These are phyloP conservation scores for Triticum urartu DNA, from an alignment of 176 grass and related monocot species.

Conservation along the genomic window DNA sequence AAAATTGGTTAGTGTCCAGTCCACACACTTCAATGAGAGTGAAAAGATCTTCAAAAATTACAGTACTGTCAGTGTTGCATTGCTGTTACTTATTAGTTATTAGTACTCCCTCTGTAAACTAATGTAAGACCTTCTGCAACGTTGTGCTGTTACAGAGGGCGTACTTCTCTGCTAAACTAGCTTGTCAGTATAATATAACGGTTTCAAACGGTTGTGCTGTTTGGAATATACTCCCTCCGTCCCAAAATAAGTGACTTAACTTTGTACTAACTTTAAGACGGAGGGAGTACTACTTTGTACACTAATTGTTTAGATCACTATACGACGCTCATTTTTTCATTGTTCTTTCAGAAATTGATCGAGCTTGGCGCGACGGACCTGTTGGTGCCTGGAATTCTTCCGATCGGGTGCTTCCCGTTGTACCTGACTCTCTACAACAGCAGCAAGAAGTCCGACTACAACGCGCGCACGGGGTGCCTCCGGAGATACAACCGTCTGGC, in stretches of 20 bases:
- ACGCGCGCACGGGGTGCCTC: constrained; percentile 67
- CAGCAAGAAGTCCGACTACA: constrained; percentile 63
- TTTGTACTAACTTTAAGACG: no score
- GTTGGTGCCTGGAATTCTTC: constrained; percentile 74
- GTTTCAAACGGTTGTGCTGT: no score
- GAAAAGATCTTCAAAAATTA: background rate
- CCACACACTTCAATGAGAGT: background rate
- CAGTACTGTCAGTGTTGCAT: background rate
- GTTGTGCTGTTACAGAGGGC: no score
- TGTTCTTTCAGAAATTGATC: constrained; percentile 59
- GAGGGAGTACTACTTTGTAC: no score
- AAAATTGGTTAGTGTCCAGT: constrained; percentile 13
- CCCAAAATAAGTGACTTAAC: no score
- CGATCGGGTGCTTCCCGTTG: constrained; percentile 82
- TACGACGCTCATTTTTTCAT: background rate
- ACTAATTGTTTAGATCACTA: no score
- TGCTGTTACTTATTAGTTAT: background rate
- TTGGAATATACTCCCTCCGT: no score
- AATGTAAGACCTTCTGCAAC: no score
- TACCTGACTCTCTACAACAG: constrained; percentile 84
- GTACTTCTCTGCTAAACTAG: background rate
- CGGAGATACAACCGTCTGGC: constrained; percentile 78
- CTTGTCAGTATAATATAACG: no score
- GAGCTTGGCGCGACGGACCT: constrained; percentile 74
- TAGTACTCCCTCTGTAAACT: no score